phyloP scores from a whole-genome alignment of 2,329 filamentous ascomycete species.

The Ceratocystis ficicola region DNA sequence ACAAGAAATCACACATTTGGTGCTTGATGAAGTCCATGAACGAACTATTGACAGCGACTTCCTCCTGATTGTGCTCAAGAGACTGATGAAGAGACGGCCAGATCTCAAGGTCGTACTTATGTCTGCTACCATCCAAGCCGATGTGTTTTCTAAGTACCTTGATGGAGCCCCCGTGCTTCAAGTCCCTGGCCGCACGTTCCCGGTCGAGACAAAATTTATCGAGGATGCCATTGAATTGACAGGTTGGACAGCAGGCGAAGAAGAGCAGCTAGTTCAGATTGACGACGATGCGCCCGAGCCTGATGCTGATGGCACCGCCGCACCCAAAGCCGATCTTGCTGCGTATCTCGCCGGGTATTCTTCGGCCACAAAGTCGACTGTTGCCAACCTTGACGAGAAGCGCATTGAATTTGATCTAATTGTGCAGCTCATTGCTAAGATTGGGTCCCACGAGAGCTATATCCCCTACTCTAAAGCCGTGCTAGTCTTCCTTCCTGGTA shows the following conservation, averaged over 20 bases:
- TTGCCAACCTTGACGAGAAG: constrained; percentile 77
- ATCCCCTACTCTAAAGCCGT: constrained; percentile 73
- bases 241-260: constrained; percentile 51
- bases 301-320: constrained; percentile 44
- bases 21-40: constrained; percentile 97
- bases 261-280: constrained; percentile 29
- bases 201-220: constrained; percentile 74
- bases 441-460: constrained; percentile 58
- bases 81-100: constrained; percentile 61
- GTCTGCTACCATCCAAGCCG: constrained; percentile 92
- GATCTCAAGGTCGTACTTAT: constrained; percentile 90
- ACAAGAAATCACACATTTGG: constrained; percentile 78
- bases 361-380: constrained; percentile 57
- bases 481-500: constrained; percentile 86
- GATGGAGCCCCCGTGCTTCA: constrained; percentile 74
- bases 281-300: constrained; percentile 36
- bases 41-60: constrained; percentile 95
- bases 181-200: constrained; percentile 87
- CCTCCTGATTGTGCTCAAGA: constrained; percentile 78
- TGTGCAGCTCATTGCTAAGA: constrained; percentile 60
- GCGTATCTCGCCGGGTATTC: constrained; percentile 63
- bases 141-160: constrained; percentile 81
- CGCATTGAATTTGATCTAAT: constrained; percentile 83
- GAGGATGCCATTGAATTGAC: constrained; percentile 89
- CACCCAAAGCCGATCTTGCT: constrained; percentile 43